These are phyloP conservation scores for Globisporangium takayamanum DNA, from an alignment of 352 stramenopile genomes.

Conservation along the genomic window DNA sequence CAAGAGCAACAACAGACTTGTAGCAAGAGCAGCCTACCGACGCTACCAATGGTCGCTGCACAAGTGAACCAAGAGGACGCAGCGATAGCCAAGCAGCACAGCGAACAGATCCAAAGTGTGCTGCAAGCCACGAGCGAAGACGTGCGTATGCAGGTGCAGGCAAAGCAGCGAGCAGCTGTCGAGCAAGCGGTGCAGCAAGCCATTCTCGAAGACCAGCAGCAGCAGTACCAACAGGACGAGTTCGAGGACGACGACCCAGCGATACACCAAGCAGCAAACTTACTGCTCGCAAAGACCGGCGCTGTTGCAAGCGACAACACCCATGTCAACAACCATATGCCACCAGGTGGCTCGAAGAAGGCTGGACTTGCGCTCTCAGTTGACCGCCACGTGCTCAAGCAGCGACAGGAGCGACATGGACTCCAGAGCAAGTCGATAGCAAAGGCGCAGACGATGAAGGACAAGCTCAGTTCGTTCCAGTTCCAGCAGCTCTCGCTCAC, in stretches of 20 bases:
- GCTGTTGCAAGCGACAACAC: neutral
- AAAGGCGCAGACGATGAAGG: conserved; percentile 35
- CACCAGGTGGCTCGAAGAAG: neutral
- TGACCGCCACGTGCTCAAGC: conserved; percentile 31
- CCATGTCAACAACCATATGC: neutral
- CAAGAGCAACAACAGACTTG: conserved; percentile 10
- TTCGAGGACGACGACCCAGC: conserved; percentile 34
- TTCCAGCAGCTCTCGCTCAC: conserved; percentile 49
- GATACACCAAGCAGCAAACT: conserved; percentile 9
- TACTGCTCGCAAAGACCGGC: conserved; percentile 3
- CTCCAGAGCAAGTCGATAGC: conserved; percentile 19
- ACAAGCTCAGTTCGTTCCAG: conserved; percentile 60
- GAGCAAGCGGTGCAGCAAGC: conserved; percentile 24
- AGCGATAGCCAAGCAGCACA: conserved; percentile 9
- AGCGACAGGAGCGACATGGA: conserved; percentile 15
- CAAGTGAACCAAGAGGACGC: conserved; percentile 37
- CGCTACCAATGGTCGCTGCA: conserved; percentile 20
- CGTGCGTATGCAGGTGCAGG: conserved; percentile 24
- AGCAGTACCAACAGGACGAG: conserved; percentile 35
- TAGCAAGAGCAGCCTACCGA: conserved; percentile 6
- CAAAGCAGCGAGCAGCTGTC: conserved; percentile 20
- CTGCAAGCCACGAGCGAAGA: conserved; percentile 19
- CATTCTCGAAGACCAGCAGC: conserved; percentile 27
- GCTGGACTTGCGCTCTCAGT: conserved; percentile 9
- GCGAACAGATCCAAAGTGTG: conserved; percentile 18